Evolutionary conservation across 306 rosid species (phyloP).

Genomic region (Rosa persica): DNA sequence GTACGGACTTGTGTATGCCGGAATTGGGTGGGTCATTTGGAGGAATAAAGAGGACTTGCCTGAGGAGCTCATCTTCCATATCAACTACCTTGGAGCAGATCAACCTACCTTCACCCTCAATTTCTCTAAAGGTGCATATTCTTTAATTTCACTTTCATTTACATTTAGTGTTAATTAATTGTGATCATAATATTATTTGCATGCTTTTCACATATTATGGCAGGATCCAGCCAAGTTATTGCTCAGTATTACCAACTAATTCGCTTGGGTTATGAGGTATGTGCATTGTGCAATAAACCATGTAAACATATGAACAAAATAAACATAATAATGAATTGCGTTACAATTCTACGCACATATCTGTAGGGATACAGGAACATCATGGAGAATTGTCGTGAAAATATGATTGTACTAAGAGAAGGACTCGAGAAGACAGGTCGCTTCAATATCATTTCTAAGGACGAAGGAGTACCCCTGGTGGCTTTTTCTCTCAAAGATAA

Average conservation of each 20-base stretch:
- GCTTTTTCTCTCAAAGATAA: slow-evolving; percentile 78
- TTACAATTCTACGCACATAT: not conserved
- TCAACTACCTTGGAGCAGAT: slow-evolving; percentile 93
- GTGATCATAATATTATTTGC: not conserved
- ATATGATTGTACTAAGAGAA: slow-evolving; percentile 76
- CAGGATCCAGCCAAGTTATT: slow-evolving; percentile 93
- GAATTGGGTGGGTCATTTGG: slow-evolving; percentile 93
- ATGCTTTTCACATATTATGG: slow-evolving; percentile 8
- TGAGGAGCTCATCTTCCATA: slow-evolving; percentile 91
- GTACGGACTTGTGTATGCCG: slow-evolving; percentile 90
- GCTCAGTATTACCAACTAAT: slow-evolving; percentile 94
- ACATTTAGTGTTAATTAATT: not conserved
- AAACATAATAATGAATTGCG: not conserved
- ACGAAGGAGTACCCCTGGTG: slow-evolving; percentile 80
- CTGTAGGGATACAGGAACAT: slow-evolving; percentile 75
- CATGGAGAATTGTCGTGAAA: slow-evolving; percentile 88
- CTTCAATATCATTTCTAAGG: slow-evolving; percentile 74
- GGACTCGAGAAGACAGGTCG: slow-evolving; percentile 71
- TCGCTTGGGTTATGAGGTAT: slow-evolving; percentile 80
- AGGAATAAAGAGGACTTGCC: slow-evolving; percentile 82
- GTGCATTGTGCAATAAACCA: not conserved
- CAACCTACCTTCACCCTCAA: slow-evolving; percentile 99
- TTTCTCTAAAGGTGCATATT: slow-evolving; percentile 70
- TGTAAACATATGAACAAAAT: not conserved
- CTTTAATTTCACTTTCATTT: not conserved